phyloP scores from a whole-genome alignment of 345 rosid genomes.

The Salix suchowensis region DNA sequence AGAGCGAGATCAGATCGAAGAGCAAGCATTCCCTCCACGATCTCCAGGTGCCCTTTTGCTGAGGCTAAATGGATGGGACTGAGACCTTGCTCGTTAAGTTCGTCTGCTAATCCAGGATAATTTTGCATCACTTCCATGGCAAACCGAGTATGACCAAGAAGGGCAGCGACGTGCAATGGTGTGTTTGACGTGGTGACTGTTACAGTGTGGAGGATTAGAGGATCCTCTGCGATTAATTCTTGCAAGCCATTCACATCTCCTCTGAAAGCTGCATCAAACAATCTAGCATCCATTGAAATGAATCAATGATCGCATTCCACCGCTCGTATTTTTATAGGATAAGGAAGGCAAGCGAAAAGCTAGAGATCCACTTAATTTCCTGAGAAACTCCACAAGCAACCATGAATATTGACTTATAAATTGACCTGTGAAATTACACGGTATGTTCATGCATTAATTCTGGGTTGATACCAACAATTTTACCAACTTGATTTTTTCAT shows the following conservation, averaged over 20 bases:
- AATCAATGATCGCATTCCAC: not conserved
- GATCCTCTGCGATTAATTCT: not conserved
- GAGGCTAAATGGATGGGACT: conserved; percentile 3
- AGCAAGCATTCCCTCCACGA: not conserved
- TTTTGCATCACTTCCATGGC: not conserved
- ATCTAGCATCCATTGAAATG: not conserved
- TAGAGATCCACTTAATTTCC: no score
- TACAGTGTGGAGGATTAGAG: not conserved
- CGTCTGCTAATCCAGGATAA: not conserved
- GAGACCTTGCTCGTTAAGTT: not conserved
- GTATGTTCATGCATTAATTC: no score
- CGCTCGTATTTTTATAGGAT: no score
- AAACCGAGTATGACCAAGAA: not conserved
- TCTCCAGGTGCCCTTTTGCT: not conserved
- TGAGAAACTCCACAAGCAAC: no score
- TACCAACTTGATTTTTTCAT: no score
- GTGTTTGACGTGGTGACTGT: not conserved
- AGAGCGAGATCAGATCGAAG: not conserved
- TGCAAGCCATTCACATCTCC: not conserved
- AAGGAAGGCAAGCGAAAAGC: no score
- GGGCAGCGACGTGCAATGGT: conserved; percentile 7
- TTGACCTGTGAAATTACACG: no score
- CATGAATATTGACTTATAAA: no score
- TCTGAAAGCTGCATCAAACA: not conserved
- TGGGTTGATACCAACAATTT: no score